Conservation (phyloP, 129 eudicot species). For the Solidago caesia region DNA sequence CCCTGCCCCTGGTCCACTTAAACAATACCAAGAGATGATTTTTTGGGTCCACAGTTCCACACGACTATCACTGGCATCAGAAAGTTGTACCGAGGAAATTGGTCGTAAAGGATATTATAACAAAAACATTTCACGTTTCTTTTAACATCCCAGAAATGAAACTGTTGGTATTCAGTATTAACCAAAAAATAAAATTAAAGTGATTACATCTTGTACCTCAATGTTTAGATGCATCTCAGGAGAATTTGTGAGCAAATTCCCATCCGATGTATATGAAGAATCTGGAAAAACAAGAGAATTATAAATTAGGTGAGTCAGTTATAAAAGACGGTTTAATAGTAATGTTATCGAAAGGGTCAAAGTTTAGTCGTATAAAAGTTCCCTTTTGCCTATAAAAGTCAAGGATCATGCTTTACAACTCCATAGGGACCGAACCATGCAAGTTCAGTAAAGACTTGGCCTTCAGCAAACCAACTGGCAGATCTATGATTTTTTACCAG, state of each 20-base stretch:
- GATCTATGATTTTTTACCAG: neutral
- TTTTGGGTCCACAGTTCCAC: neutral
- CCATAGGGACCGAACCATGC: neutral
- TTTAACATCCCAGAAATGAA: neutral
- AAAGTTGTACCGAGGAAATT: neutral
- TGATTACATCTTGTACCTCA: conserved; percentile 33
- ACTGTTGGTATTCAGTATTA: neutral
- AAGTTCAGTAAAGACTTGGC: neutral
- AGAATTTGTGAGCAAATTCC: conserved; percentile 29
- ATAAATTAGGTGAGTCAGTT: conserved; percentile 8
- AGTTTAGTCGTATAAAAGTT: neutral
- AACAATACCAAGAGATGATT: neutral
- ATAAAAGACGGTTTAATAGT: neutral
- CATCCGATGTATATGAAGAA: conserved; percentile 33
- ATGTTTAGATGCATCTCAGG: conserved; percentile 34
- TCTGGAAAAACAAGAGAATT: conserved; percentile 31
- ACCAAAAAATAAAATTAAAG: neutral
- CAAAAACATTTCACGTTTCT: neutral
- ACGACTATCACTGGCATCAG: neutral
- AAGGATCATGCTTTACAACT: conserved; percentile 8
- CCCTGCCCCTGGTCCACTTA: neutral
- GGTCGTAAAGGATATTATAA: neutral
- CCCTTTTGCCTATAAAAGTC: neutral
- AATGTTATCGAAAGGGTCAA: neutral
- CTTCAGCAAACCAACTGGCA: neutral